Base-by-base conservation (phyloP, 129 eudicot genomes). In the Smallanthus sonchifolius region DNA sequence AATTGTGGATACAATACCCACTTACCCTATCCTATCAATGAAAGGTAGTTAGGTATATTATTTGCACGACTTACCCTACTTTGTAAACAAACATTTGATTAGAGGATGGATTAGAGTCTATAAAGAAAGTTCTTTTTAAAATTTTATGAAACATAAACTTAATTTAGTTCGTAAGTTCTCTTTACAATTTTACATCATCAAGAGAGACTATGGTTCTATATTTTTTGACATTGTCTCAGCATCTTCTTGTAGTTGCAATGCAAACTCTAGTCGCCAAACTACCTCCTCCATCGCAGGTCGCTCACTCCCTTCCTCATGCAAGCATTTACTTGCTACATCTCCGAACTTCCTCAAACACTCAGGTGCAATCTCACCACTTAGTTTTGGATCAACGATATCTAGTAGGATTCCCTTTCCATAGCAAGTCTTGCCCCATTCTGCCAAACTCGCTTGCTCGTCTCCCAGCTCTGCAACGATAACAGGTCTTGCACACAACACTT, bases 401-500 rank as follows among this genome's bases (percentile, higher is more conserved):
- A 8, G 14, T 13, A 59, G 6, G 3, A 17, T 28, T 13, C 65
- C 39, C 7, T 59, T 59, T 10, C 5, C 17, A 59, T 59, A 32
- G 17, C 65, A 28, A 28, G 8, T 1, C 16, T 59, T 59, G n/a
- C 65, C 39, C 65, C 65, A 59, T 30, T 28, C 39, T 24, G 7
- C 65, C 16, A 59, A 59, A 59, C 6, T 59, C 65, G 30, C 65
- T 30, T 59, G 37, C 4, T 59, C 39, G 3, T 59, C 16, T 4
- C 16, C 4, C 39, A 32, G 7, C 30, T 14, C 3, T 2, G 3
- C 4, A 54, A 19, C 1, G 32, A 17, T 7, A 19, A 3, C 13
- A 19, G 34, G 61, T 19, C 61, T 8, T 20, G 84, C 91, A 77
- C 89, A 83, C 42, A 84, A 66, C 7, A 83, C 91, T 37, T 88